Evolutionary conservation across 1,284 basidiomycete genomes (phyloP).

Genomic region (Pterula multifida): DNA sequence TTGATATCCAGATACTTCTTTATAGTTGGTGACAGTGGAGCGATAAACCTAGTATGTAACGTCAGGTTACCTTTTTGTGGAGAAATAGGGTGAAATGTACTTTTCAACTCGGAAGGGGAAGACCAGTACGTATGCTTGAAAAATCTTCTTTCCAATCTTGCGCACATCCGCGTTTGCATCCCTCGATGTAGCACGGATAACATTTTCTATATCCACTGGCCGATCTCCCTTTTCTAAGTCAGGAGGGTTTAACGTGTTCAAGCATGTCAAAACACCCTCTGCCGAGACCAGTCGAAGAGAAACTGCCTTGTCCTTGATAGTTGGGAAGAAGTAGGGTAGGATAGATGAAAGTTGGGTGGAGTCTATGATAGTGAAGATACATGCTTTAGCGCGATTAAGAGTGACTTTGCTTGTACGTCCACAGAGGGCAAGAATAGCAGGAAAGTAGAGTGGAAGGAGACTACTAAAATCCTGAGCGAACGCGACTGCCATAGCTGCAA

Average conservation of each 20-base stretch:
- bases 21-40: slow-evolving; percentile 63
- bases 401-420: slow-evolving; percentile 77
- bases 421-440: slow-evolving; percentile 56
- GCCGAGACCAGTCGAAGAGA: slow-evolving; percentile 51
- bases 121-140: slow-evolving; percentile 62
- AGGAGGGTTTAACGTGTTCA: slow-evolving; percentile 65
- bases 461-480: slow-evolving; percentile 57
- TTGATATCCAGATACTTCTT: slow-evolving; percentile 69
- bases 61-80: slow-evolving; percentile 8
- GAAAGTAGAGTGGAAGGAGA: slow-evolving; percentile 57
- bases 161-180: slow-evolving; percentile 74
- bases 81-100: slow-evolving; percentile 28
- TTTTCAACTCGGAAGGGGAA: slow-evolving; percentile 54
- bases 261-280: slow-evolving; percentile 50
- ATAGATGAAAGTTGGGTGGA: slow-evolving; percentile 60
- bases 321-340: slow-evolving; percentile 48
- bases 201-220: slow-evolving; percentile 53
- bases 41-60: slow-evolving; percentile 42
- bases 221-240: slow-evolving; percentile 58
- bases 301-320: slow-evolving; percentile 59
- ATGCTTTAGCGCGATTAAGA: slow-evolving; percentile 48
- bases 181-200: slow-evolving; percentile 55
- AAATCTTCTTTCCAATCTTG: slow-evolving; percentile 56
- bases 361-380: slow-evolving; percentile 52
- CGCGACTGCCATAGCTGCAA: slow-evolving; percentile 40